These are phyloP conservation scores for Hypoxylon sp. DNA, from an alignment of 2,329 filamentous ascomycete genomes.

Conservation along the genomic window DNA sequence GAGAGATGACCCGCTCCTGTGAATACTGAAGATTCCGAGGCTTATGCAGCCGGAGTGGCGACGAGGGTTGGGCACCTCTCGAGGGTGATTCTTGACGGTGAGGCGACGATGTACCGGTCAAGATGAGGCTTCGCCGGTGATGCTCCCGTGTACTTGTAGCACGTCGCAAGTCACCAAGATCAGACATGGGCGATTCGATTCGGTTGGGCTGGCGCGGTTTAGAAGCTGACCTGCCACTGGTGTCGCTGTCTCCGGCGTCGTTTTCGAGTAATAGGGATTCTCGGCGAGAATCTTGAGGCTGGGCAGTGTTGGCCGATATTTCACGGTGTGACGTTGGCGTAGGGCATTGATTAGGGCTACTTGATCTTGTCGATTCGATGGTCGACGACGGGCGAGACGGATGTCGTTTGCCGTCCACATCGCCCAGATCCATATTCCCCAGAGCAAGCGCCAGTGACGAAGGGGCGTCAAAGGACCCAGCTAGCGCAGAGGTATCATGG, in stretches of 20 bases:
- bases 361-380: slow-evolving; percentile 81
- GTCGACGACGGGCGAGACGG: slow-evolving; percentile 66
- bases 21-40: slow-evolving; percentile 69
- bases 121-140: slow-evolving; percentile 85
- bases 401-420: slow-evolving; percentile 51
- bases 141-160: slow-evolving; percentile 82
- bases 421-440: slow-evolving; percentile 52
- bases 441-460: slow-evolving; percentile 66
- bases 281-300: slow-evolving; percentile 71
- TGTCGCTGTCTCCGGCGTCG: slow-evolving; percentile 86
- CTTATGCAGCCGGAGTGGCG: slow-evolving; percentile 85
- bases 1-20: slow-evolving; percentile 76
- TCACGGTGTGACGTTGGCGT: slow-evolving; percentile 86
- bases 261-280: slow-evolving; percentile 83
- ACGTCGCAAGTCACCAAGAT: slow-evolving; percentile 77
- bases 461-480: slow-evolving; percentile 65
- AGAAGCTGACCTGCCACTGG: slow-evolving; percentile 83
- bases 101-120: slow-evolving; percentile 80
- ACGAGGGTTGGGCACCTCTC: slow-evolving; percentile 76
- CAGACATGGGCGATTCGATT: slow-evolving; percentile 90
- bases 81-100: slow-evolving; percentile 90
- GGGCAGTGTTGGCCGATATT: slow-evolving; percentile 62
- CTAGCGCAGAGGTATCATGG: slow-evolving; percentile 63
- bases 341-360: slow-evolving; percentile 87
- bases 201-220: slow-evolving; percentile 72